Evolutionary conservation across 352 stramenopile genomes (phyloP), one percentile per base, ranked within the genome.

Genomic region (Pythium plurisporium): DNA sequence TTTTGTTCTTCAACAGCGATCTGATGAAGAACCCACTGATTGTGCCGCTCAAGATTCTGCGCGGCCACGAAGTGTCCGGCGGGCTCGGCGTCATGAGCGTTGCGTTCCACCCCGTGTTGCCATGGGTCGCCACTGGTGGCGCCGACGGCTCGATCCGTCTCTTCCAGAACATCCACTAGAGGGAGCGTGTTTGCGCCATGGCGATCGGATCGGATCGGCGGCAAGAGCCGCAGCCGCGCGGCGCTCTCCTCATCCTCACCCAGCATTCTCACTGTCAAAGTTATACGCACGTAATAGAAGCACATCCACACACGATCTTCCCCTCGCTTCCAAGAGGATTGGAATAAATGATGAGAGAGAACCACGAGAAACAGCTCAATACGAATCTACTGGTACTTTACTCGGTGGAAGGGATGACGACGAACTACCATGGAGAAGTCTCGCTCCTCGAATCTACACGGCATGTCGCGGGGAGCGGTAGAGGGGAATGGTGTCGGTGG

Each of bases 1-100:
- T n/a, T n/a, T n/a, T n/a, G 52, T 62, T 37, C 27, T 47, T 36
- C 34, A 42, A 44, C 58, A 96, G 86, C 45, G 97, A 99, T 77
- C 70, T 99, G 68, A 98, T 99, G 82, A 95, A 98, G 56, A 99
- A 99, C 73, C 97, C 97, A 53, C 72, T 99, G 34, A 96, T 99
- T 53, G 96, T 99, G 46, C 98, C 98, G 26, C 92, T 99, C 37
- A 99, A 99, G 81, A 98, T 99, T 51, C 72, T 99, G 19, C 77
- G 93, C 30, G 93, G 91, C 29, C 93, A 98, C 73, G 79, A 94
- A 63, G 94, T 98, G 12, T 95, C 82, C 3, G 94, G 97, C 31
- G 88, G 96, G 1, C 74, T 98, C 7, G 98, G 97, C 26, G 96
- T 99, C 23, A 89, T 99, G 71, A 84, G 84, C 15, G 69, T 98